These are phyloP conservation scores for Pseudozyma flocculosa DNA, from an alignment of 1,284 basidiomycete genomes.

Conservation along the genomic window DNA sequence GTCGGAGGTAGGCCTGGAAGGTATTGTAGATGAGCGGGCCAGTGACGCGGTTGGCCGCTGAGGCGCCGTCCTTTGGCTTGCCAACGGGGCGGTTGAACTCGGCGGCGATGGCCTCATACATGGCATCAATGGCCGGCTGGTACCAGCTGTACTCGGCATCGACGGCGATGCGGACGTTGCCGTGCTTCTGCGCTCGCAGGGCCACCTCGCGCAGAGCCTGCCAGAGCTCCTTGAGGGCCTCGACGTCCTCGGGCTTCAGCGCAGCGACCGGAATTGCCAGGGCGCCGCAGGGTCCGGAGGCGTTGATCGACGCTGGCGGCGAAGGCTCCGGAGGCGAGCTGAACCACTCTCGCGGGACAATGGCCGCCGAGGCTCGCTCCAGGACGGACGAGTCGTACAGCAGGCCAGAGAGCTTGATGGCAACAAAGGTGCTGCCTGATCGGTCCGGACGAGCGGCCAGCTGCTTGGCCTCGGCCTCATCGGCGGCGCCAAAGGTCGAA, in stretches of 20 bases:
- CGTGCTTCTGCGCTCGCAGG: slow-evolving; percentile 30
- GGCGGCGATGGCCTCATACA: slow-evolving; percentile 47
- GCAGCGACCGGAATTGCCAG: slow-evolving; percentile 43
- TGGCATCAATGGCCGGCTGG: slow-evolving; percentile 51
- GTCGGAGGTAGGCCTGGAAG: slow-evolving; percentile 57
- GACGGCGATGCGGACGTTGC: slow-evolving; percentile 41
- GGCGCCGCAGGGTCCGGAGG: slow-evolving; percentile 36
- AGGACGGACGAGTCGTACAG: slow-evolving; percentile 41
- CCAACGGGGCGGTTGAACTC: slow-evolving; percentile 37
- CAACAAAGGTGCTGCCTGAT: slow-evolving; percentile 43
- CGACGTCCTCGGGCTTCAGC: slow-evolving; percentile 30
- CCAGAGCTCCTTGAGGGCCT: slow-evolving; percentile 44
- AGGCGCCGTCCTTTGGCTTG: neutral
- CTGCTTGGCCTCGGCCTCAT: slow-evolving; percentile 16
- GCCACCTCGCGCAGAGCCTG: slow-evolving; percentile 36
- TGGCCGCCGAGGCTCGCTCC: slow-evolving; percentile 42
- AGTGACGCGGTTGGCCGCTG: slow-evolving; percentile 15
- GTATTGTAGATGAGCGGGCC: slow-evolving; percentile 51
- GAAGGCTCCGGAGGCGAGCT: slow-evolving; percentile 37
- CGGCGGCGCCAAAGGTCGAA: slow-evolving; percentile 16
- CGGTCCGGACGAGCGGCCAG: slow-evolving; percentile 25
- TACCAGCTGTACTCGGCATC: slow-evolving; percentile 52
- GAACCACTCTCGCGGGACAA: slow-evolving; percentile 47
- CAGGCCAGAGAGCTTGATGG: slow-evolving; percentile 51
- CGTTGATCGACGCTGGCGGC: slow-evolving; percentile 35